Conservation (phyloP, 2,329 filamentous ascomycete species). For the Cytospora chrysosperma region DNA sequence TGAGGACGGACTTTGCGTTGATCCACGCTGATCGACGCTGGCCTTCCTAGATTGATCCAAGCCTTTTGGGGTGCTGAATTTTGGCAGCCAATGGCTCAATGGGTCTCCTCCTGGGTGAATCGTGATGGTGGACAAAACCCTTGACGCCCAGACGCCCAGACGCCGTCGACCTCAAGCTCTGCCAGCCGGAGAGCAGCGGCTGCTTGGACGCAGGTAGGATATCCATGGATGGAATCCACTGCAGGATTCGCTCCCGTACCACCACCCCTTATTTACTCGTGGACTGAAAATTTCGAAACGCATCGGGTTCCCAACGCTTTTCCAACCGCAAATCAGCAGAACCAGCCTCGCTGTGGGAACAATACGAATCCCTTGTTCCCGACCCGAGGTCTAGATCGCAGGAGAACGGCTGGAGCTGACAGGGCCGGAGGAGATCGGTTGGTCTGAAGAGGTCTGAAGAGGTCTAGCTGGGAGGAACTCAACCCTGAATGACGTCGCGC, state of each 20-base stretch:
- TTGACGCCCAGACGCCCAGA: background rate
- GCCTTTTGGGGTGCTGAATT: conserved; percentile 5
- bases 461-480: background rate
- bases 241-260: background rate
- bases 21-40: conserved; percentile 9
- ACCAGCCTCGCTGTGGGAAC: background rate
- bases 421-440: conserved; percentile 5
- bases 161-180: too few relatives aligned
- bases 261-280: background rate
- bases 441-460: conserved; percentile 5
- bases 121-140: conserved; percentile 5
- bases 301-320: too few relatives aligned
- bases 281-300: too few relatives aligned
- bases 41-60: conserved; percentile 15
- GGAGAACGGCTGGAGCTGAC: conserved; percentile 1
- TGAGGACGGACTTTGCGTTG: conserved; percentile 1
- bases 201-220: too few relatives aligned
- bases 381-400: background rate
- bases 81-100: conserved; percentile 11
- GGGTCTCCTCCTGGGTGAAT: background rate
- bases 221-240: too few relatives aligned
- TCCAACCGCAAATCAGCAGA: too few relatives aligned
- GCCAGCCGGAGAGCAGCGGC: too few relatives aligned
- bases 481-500: conserved; percentile 22
- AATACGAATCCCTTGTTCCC: background rate